Evolutionary conservation across 441 rosid species (phyloP).

Genomic region (Brassica hybrid): DNA sequence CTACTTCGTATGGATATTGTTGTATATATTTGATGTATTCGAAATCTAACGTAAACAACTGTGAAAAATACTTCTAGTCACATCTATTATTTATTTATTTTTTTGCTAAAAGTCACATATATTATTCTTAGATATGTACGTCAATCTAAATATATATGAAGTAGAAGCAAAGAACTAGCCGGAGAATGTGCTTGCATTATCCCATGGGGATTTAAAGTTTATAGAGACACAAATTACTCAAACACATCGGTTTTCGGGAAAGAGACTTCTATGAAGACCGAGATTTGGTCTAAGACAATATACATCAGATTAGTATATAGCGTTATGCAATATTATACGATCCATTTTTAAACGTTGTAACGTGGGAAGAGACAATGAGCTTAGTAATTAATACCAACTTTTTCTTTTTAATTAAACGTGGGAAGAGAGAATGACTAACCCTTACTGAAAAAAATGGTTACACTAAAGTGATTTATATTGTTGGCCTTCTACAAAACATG

Average conservation of each 20-base stretch:
- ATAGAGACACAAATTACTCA: slow-evolving; percentile 40
- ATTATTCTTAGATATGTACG: background rate
- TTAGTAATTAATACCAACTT: background rate
- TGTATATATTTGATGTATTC: slow-evolving; percentile 1
- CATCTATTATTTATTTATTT: slow-evolving; percentile 1
- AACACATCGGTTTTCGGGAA: slow-evolving; percentile 38
- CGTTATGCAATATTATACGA: background rate
- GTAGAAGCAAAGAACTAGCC: slow-evolving; percentile 29
- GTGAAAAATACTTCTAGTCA: background rate
- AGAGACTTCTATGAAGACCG: slow-evolving; percentile 45
- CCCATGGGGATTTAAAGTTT: slow-evolving; percentile 35
- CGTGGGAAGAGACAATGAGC: slow-evolving; percentile 15
- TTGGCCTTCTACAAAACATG: slow-evolving; percentile 2
- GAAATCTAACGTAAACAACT: background rate
- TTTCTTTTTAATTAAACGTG: background rate
- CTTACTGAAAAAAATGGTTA: background rate
- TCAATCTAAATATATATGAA: slow-evolving; percentile 5
- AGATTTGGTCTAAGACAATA: slow-evolving; percentile 43
- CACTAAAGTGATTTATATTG: background rate
- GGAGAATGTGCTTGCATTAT: slow-evolving; percentile 37
- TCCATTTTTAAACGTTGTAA: slow-evolving; percentile 9
- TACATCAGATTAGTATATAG: slow-evolving; percentile 5
- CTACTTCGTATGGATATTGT: slow-evolving; percentile 2
- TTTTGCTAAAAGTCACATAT: background rate
- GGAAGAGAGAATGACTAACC: background rate